These are phyloP conservation scores for Phaffia australis DNA, from an alignment of 768 basidiomycete species.

Conservation along the genomic window DNA sequence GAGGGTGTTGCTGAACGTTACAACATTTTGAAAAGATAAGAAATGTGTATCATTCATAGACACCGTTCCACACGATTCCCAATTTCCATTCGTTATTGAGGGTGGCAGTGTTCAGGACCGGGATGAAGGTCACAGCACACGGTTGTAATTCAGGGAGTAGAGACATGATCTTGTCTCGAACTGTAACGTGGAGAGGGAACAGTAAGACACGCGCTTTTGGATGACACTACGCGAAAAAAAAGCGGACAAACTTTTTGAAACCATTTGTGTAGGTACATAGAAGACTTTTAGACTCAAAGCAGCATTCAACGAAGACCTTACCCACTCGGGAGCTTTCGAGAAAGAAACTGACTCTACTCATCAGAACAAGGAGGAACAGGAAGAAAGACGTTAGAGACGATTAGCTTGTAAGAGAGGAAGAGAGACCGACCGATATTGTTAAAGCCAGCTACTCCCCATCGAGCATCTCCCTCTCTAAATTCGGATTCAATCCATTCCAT, in stretches of 20 bases:
- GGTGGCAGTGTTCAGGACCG: neutral
- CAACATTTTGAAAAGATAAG: too few species aligned
- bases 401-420: conserved; percentile 25
- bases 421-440: conserved; percentile 19
- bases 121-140: conserved; percentile 10
- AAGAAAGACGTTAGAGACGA: neutral
- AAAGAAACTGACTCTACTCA: neutral
- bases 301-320: neutral
- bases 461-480: neutral
- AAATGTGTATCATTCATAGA: too few species aligned
- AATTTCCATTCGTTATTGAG: neutral
- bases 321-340: neutral
- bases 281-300: conserved; percentile 13
- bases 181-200: neutral
- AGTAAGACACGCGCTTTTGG: neutral
- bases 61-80: conserved; percentile 14
- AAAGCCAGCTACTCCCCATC: conserved; percentile 28
- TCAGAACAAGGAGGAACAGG: neutral
- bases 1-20: too few species aligned
- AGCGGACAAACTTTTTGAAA: neutral
- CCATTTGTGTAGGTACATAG: neutral
- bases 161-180: neutral
- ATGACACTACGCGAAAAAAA: neutral
- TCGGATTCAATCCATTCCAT: neutral
- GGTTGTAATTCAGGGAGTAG: neutral